phyloP scores from a whole-genome alignment of 768 basidiomycete genomes.

The Rhodotorula toruloides region DNA sequence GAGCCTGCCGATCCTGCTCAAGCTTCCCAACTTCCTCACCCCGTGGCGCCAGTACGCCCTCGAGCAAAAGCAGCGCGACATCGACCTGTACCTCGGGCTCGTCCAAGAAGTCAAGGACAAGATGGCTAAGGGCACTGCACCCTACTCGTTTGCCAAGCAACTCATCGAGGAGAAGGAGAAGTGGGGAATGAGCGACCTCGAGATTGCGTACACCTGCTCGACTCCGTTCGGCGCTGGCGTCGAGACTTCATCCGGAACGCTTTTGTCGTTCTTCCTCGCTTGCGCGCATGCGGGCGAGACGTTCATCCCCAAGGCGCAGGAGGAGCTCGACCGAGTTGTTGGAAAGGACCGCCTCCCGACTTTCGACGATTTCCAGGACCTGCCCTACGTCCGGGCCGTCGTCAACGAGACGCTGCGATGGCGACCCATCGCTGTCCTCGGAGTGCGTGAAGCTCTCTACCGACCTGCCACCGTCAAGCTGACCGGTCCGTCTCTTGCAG shows the following conservation, averaged over 20 bases:
- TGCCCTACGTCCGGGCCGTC: conserved; percentile 36
- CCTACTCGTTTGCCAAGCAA: conserved; percentile 23
- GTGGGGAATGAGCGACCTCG: conserved; percentile 22
- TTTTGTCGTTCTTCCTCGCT: conserved; percentile 31
- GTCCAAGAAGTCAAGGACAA: conserved; percentile 36
- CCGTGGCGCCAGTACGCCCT: conserved; percentile 33
- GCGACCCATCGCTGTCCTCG: conserved; percentile 29
- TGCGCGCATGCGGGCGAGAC: conserved; percentile 25
- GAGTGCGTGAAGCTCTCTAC: neutral
- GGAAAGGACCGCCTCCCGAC: conserved; percentile 38
- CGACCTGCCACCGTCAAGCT: too few relatives aligned
- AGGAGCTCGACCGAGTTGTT: conserved; percentile 39
- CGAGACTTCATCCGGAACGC: conserved; percentile 35
- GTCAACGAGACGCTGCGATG: conserved; percentile 38
- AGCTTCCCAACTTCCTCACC: conserved; percentile 37
- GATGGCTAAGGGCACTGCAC: conserved; percentile 14
- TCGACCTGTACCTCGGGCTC: conserved; percentile 26
- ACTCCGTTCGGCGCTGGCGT: conserved; percentile 24
- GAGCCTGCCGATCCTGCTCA: conserved; percentile 31
- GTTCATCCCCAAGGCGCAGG: conserved; percentile 33
- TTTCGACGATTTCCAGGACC: conserved; percentile 35
- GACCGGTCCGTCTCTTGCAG: neutral
- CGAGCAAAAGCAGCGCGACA: conserved; percentile 25
- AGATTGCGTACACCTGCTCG: conserved; percentile 11
- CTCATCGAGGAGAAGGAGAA: conserved; percentile 29